Base-by-base conservation (phyloP, 495 filamentous ascomycete genomes). In the Aspergillus baeticus region DNA sequence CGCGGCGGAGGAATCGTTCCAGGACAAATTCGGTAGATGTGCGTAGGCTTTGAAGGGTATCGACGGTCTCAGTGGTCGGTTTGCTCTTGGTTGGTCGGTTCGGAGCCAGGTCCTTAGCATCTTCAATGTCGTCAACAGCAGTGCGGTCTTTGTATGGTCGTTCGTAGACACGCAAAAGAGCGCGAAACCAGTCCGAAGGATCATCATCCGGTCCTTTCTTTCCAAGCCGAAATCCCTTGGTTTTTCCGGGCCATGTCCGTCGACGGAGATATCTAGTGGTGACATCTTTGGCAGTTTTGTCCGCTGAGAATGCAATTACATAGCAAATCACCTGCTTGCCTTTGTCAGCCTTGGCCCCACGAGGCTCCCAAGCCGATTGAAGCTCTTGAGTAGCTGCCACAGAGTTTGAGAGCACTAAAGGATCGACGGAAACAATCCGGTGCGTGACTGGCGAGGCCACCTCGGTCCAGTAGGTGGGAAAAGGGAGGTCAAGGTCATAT, bases 401-500 rank as follows among this genome's bases (percentile, higher is more conserved):
- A 5, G 86, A 57, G n/a, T 84, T 79, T 21, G 81, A 81, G 1
- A 87, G 75, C 22, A 92, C 80, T 4, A 95, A 64, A 0, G 91
- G 79, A 46, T 95, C 90, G 3, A 97, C 87, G 0, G 91, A 74
- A 34, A 92, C 84, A 42, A 88, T 89, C 46, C 84, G 87, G 59
- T 90, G 80, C 3, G 89, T 89, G 13, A 87, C 77, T 0, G 91
- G 86, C 0, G 91, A 97, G 14, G 91, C 77, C 17, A 90, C 86
- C 63, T 99, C 94, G 3, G 87, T 86, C 94, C 95, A 99, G 71
- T 96, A 99, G 54, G 86, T 88, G 2, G 95, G 94, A 62, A 87
- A 90, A 21, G 82, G 83, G 14, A 96, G 77, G 54, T 92, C 90
- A 8, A 71, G 74, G 60, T 96, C 90, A 20, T 69, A 76, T 44